Percentiles rank a stretch among this genome's conserved stretches.
These are phyloP conservation scores for Monilinia laxa DNA, from an alignment of 2,329 filamentous ascomycete species.

Conservation along the genomic window DNA sequence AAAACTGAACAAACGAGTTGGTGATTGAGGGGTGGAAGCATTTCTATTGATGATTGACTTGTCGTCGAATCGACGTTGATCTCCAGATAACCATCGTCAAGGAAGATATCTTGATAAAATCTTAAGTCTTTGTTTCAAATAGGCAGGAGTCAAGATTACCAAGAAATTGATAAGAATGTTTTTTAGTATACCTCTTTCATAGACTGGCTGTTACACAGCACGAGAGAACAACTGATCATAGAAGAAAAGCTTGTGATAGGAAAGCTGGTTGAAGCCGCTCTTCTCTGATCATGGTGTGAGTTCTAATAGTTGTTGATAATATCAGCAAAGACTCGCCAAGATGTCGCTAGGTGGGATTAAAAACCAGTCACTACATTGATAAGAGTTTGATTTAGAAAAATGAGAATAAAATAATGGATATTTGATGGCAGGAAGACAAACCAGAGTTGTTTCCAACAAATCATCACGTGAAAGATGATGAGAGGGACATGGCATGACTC, in stretches of 20 bases:
- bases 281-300: not conserved
- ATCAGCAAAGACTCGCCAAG: not conserved
- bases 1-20: not conserved
- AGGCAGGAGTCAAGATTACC: slow-evolving; percentile 8
- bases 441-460: not conserved
- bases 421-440: not conserved
- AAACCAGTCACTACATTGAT: not conserved
- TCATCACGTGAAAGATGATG: not conserved
- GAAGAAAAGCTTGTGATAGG: not conserved
- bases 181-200: not conserved
- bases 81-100: not conserved
- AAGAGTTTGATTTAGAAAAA: not conserved
- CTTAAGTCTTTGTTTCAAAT: not conserved
- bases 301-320: not conserved
- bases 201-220: not conserved
- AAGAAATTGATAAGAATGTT: not conserved
- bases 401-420: too few species aligned
- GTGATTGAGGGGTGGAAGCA: not conserved
- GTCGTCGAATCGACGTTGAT: not conserved
- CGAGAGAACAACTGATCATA: not conserved
- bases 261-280: not conserved
- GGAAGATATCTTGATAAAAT: not conserved
- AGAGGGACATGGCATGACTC: not conserved
- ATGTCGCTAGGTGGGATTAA: too few species aligned
- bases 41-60: not conserved